Base-by-base conservation (phyloP, 352 stramenopile genomes). In the Phytopythium vexans region DNA sequence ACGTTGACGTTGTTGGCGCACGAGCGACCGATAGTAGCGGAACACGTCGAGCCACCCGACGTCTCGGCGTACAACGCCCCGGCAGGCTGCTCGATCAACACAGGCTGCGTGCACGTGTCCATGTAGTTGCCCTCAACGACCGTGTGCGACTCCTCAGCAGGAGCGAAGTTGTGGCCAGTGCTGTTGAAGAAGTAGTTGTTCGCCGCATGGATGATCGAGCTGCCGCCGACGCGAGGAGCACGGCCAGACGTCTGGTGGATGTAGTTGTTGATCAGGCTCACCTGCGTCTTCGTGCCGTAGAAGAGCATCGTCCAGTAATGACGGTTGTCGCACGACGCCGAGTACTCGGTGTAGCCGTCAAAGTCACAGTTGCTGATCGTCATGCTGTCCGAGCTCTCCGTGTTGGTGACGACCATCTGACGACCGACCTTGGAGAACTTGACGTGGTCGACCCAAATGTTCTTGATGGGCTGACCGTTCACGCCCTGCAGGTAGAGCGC, bases 291-390 rank as follows among this genome's bases (percentile, higher is more conserved):
- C 36, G 62, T 66, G 16, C 68, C 68, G 55, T 73, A 66, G 47
- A 75, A 64, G 45, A 77, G 58, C 56, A 73, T 68, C 31, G 56
- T 74, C 71, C 71, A 81, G 62, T 81, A 81, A 59, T 81, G 71
- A 50, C 55, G 67, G 43, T 62, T 64, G 37, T 75, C 65, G 41
- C 64, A 75, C 27, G 62, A 69, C 1, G 70, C 54, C 10, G 68
- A 78, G 50, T 64, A 82, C n/a, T 53, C 16, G 2, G 72, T 79
- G 33, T 63, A 43, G 7, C 70, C 70, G 42, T 80, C 70, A 57
- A 81, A 77, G 34, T 81, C 64, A 39, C 57, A 75, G 64, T 79
- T 77, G 56, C 66, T 77, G 60, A 82, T 72, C 11, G 72, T 82
- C 51, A 79, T 51, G 16, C 60, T 73, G 33, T 62, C 59, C 3